A percentile compares a stretch with the other conserved stretches of the same genome.
Conservation (phyloP, 441 rosid genomes). For the Erodium texanum region DNA sequence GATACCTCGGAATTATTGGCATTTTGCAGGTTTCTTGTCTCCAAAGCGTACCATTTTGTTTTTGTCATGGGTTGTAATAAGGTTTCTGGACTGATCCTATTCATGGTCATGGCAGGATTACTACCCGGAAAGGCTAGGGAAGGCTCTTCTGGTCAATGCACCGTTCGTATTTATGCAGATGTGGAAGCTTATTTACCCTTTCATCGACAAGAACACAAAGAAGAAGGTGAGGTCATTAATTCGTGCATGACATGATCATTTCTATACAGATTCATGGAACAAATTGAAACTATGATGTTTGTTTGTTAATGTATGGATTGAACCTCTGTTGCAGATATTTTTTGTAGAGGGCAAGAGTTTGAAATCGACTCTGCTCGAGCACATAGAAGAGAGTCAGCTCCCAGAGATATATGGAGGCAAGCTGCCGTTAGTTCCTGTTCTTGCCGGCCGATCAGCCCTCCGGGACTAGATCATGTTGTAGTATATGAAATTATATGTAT, state of each 20-base stretch:
- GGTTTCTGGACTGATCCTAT: neutral
- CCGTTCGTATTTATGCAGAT: conserved; percentile 45
- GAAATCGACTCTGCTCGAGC: conserved; percentile 20
- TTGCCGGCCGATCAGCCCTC: too few relatives aligned
- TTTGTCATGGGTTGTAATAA: neutral
- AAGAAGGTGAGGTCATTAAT: conserved; percentile 30
- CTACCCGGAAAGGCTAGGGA: conserved; percentile 60
- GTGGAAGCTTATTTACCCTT: conserved; percentile 46
- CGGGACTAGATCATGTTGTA: too few relatives aligned
- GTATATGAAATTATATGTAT: too few relatives aligned
- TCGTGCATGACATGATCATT: too few relatives aligned
- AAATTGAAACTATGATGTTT: too few relatives aligned
- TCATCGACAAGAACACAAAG: conserved; percentile 44
- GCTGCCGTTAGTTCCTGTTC: neutral
- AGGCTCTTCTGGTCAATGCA: conserved; percentile 34
- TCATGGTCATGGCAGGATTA: conserved; percentile 37
- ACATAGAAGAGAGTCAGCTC: conserved; percentile 6
- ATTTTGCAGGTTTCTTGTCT: conserved; percentile 29
- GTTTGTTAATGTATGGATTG: neutral
- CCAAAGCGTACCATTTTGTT: neutral
- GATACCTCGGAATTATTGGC: conserved; percentile 27
- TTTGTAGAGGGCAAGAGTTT: conserved; percentile 41
- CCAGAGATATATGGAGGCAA: conserved; percentile 9
- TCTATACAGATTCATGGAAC: too few relatives aligned
- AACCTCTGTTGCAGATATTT: conserved; percentile 28